These are phyloP conservation scores for Ustilago nuda DNA, from an alignment of 1,284 basidiomycete genomes.

Conservation along the genomic window DNA sequence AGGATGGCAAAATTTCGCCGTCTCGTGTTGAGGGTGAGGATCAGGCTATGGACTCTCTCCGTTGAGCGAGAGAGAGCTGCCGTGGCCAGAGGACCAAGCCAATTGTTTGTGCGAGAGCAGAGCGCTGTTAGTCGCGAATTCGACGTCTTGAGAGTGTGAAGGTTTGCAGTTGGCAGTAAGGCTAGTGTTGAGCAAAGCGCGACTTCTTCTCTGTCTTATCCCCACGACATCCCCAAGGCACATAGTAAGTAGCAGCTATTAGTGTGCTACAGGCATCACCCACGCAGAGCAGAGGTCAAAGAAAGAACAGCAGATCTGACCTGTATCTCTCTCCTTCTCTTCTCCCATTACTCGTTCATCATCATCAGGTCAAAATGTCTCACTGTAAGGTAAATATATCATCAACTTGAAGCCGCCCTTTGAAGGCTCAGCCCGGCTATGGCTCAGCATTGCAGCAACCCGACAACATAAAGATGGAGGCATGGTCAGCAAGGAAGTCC, in stretches of 20 bases:
- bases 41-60: not conserved
- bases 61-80: not conserved
- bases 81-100: not conserved
- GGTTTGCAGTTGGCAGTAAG: slow-evolving; percentile 10
- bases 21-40: not conserved
- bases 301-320: slow-evolving; percentile 18
- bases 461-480: not conserved
- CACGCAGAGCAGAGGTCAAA: not conserved
- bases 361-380: slow-evolving; percentile 55
- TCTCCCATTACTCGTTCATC: slow-evolving; percentile 25
- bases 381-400: slow-evolving; percentile 59
- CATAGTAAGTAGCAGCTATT: slow-evolving; percentile 23
- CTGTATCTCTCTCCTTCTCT: slow-evolving; percentile 4
- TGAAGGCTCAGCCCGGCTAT: slow-evolving; percentile 30
- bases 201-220: slow-evolving; percentile 24
- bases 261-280: not conserved
- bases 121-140: not conserved
- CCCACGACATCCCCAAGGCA: slow-evolving; percentile 53
- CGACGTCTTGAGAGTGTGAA: slow-evolving; percentile 3
- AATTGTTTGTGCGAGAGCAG: not conserved
- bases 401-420: slow-evolving; percentile 23
- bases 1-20: slow-evolving; percentile 1
- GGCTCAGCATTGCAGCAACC: slow-evolving; percentile 15
- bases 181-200: slow-evolving; percentile 15
- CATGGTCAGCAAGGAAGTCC: not conserved